phyloP scores from a whole-genome alignment of 2,329 filamentous ascomycete genomes.

The Aspergillus floridensis region DNA sequence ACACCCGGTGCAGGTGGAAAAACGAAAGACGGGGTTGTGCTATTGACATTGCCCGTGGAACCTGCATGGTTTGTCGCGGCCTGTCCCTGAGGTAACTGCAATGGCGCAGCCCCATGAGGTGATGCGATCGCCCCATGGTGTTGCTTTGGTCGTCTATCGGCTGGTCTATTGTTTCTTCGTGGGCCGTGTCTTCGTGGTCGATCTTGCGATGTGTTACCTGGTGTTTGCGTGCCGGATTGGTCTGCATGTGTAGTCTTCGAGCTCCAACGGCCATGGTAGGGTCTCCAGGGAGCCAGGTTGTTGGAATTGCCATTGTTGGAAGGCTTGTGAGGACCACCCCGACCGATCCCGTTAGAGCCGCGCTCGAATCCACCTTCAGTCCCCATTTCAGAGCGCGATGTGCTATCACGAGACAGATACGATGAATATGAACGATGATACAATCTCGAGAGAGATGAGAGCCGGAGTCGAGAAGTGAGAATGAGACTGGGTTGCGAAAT shows the following conservation, averaged over 20 bases:
- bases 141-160: neutral
- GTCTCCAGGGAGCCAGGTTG: conserved; percentile 15
- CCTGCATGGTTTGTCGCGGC: neutral
- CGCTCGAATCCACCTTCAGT: neutral
- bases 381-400: neutral
- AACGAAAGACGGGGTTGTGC: conserved; percentile 6
- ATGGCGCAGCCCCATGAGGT: neutral
- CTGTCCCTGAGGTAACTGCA: neutral
- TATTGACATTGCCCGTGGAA: neutral
- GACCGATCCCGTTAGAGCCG: conserved; percentile 5
- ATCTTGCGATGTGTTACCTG: neutral
- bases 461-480: neutral
- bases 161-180: neutral
- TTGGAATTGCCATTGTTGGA: conserved; percentile 1
- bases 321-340: neutral
- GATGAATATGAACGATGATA: neutral
- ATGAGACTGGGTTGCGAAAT: neutral
- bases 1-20: conserved; percentile 5
- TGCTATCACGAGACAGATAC: neutral
- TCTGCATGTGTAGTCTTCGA: conserved; percentile 10
- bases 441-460: neutral
- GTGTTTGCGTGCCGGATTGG: neutral
- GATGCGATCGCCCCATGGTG: neutral
- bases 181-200: conserved; percentile 3
- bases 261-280: conserved; percentile 20